Percentiles rank a stretch among this genome's conserved stretches.
Conservation (phyloP, 306 rosid species). For the Senna tora region DNA sequence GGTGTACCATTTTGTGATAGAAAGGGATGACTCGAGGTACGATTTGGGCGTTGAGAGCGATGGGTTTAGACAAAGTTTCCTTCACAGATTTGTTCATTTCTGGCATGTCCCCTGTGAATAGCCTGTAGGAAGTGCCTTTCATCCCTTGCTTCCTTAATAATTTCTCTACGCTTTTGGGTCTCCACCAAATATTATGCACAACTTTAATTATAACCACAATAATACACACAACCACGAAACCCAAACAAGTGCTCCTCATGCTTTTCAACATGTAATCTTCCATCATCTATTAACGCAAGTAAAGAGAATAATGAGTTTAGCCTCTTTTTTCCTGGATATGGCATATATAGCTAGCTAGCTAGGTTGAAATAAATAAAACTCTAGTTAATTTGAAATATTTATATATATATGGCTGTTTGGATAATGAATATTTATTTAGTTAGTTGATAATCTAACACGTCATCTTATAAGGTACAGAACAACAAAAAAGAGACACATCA, state of each 20-base stretch:
- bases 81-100: slow-evolving; percentile 35
- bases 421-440: too few relatives aligned
- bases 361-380: background rate
- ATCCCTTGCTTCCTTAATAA: slow-evolving; percentile 48
- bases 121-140: slow-evolving; percentile 49
- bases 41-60: slow-evolving; percentile 40
- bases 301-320: background rate
- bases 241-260: slow-evolving; percentile 6
- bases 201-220: slow-evolving; percentile 31
- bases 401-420: too few relatives aligned
- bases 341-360: background rate
- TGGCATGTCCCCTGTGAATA: slow-evolving; percentile 45
- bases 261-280: slow-evolving; percentile 37
- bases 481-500: too few relatives aligned
- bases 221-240: slow-evolving; percentile 14
- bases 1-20: slow-evolving; percentile 38
- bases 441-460: background rate
- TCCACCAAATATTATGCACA: slow-evolving; percentile 42
- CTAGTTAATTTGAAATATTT: background rate
- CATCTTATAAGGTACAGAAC: background rate
- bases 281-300: slow-evolving; percentile 18
- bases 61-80: slow-evolving; percentile 44
- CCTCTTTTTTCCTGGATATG: background rate
- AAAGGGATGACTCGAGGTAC: slow-evolving; percentile 53
- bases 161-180: slow-evolving; percentile 44